These are phyloP conservation scores for Tylopilus plumbeoviolaceoides DNA, from an alignment of 768 basidiomycete species.

Conservation along the genomic window DNA sequence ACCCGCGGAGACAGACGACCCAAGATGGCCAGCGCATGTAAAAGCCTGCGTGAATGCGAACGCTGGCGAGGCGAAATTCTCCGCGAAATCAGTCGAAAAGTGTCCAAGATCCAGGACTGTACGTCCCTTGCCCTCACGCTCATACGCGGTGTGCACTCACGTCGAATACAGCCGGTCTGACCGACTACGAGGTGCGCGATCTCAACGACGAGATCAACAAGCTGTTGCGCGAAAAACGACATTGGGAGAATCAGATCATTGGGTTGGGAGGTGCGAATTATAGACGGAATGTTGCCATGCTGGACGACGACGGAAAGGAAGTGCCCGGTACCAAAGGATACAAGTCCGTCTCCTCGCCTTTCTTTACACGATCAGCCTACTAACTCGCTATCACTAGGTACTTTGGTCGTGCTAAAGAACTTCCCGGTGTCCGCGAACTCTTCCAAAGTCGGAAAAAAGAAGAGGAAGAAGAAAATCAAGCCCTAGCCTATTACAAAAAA, in stretches of 20 bases:
- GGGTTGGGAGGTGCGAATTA: constrained; percentile 95
- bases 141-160: not conserved
- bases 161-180: constrained; percentile 70
- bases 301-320: constrained; percentile 93
- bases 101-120: constrained; percentile 98
- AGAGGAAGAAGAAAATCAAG: constrained; percentile 83
- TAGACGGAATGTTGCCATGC: constrained; percentile 86
- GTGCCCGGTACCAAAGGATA: constrained; percentile 97
- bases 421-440: constrained; percentile 94
- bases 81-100: constrained; percentile 91
- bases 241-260: constrained; percentile 99
- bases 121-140: constrained; percentile 26
- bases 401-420: constrained; percentile 93
- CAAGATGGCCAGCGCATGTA: constrained; percentile 87
- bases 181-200: constrained; percentile 94
- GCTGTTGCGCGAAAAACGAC: constrained; percentile 88
- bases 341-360: constrained; percentile 57
- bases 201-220: constrained; percentile 98
- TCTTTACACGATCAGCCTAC: not conserved
- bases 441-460: constrained; percentile 84
- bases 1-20: constrained; percentile 82
- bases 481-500: constrained; percentile 75
- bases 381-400: constrained; percentile 51
- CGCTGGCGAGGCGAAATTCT: constrained; percentile 95
- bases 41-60: constrained; percentile 90